Base-by-base conservation (phyloP, 768 basidiomycete genomes). In the Amanita muscaria region DNA sequence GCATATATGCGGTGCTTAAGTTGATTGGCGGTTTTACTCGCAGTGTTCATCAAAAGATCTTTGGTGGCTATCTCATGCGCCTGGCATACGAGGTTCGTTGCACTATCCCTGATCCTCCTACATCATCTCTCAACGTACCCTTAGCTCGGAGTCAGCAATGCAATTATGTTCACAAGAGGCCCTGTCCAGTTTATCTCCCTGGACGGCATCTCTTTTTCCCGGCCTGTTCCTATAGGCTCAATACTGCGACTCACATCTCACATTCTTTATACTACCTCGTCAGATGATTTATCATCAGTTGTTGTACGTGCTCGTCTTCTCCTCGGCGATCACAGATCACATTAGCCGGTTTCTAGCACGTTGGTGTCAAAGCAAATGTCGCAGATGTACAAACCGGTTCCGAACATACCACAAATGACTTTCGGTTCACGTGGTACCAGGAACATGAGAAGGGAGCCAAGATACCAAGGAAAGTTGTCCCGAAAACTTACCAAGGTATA, bases 211-310 rank as follows among this genome's bases (percentile, higher is more conserved):
- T 77, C 79, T 1, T 90, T 92, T 64, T 70, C 74, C 35, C 73
- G 77, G 22, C 87, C 88, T 0, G 88, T 92, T 0, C 83, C 87
- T 2, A 89, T 90, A 35, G 88, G 88, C 5, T 86, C 82, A 0
- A 83, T 89, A 39, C 73, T 91, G 11, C 75, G 81, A 3, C 68
- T 91, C 29, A 76, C 76, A 1, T 84, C 84, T 1, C 73, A 78
- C 51, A 73, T 90, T 29, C 67, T 84, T 8, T 76, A 87, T 53
- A 70, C 72, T 4, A 74, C 78, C 0, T 59, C 65, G 3, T 68
- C 73, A n/a, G 52, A 62, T 19, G 57, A 72, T 46, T 76, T 73
- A 52, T 66, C 76, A n/a, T 65, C 70, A 19, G 62, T 77, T 5
- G 76, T 84, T 18, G 83, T 88, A 57, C 54, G 81, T 68, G 9